Evolutionary conservation across 768 basidiomycete genomes (phyloP).

Genomic region (Tulasnella sp.): DNA sequence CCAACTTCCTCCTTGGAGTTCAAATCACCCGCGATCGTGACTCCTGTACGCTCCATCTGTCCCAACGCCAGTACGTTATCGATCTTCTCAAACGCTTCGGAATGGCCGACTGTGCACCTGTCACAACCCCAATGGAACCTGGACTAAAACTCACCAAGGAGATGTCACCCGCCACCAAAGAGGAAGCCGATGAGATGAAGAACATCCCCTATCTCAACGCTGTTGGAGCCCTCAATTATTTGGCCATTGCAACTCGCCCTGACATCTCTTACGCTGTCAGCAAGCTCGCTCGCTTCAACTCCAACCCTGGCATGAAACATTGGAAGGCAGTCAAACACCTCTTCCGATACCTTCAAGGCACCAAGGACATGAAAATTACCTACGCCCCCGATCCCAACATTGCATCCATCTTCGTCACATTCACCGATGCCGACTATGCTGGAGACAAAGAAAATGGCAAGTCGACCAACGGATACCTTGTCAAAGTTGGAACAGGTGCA

Average conservation of each 20-base stretch:
- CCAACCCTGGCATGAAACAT: conserved; percentile 32
- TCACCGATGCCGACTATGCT: conserved; percentile 43
- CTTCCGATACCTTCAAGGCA: conserved; percentile 30
- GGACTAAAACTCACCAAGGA: conserved; percentile 40
- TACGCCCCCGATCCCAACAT: conserved; percentile 18
- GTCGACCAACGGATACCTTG: conserved; percentile 47
- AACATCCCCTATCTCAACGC: conserved; percentile 18
- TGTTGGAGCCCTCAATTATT: conserved; percentile 27
- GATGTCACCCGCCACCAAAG: conserved; percentile 41
- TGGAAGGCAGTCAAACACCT: conserved; percentile 32
- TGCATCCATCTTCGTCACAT: conserved; percentile 30
- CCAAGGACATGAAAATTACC: conserved; percentile 20
- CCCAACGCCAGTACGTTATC: conserved; percentile 37
- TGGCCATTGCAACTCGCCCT: conserved; percentile 18
- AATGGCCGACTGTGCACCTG: conserved; percentile 32
- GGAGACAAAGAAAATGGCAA: conserved; percentile 41
- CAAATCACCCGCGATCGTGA: conserved; percentile 37
- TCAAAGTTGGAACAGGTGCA: conserved; percentile 46
- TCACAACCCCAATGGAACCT: conserved; percentile 38
- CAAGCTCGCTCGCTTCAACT: conserved; percentile 31
- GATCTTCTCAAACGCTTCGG: conserved; percentile 36
- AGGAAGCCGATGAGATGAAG: conserved; percentile 38
- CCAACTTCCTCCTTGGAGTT: conserved; percentile 37
- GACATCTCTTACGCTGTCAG: conserved; percentile 32
- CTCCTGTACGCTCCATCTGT: conserved; percentile 30